Evolutionary conservation across 768 basidiomycete genomes (phyloP).

Genomic region (Tubosaeta sp.): DNA sequence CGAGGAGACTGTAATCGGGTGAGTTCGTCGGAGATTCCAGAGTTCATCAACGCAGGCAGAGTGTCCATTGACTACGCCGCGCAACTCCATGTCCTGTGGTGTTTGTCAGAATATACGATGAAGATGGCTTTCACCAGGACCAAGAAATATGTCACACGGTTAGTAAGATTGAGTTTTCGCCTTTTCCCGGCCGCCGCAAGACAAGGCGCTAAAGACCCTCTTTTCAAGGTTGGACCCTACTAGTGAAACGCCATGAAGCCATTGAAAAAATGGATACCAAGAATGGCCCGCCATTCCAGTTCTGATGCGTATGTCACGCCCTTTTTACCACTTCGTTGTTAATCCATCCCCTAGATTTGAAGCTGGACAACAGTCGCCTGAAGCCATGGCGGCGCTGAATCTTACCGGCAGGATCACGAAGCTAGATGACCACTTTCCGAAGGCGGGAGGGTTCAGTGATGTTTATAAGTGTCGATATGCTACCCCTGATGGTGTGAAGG

Average conservation of each 20-base stretch:
- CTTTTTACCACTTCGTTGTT: neutral
- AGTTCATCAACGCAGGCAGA: no score
- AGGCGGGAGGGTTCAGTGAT: conserved; percentile 7
- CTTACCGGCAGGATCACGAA: conserved; percentile 5
- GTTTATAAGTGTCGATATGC: conserved; percentile 2
- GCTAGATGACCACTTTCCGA: neutral
- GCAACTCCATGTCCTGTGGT: no score
- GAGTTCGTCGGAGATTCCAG: no score
- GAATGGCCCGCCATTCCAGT: neutral
- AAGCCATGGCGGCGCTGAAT: neutral
- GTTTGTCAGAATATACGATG: no score
- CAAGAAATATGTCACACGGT: no score
- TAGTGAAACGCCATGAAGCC: neutral
- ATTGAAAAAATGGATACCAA: neutral
- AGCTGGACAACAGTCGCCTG: neutral
- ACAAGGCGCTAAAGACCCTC: no score
- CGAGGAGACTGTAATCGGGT: no score
- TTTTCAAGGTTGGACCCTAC: no score
- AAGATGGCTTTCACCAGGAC: no score
- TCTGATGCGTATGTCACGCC: neutral
- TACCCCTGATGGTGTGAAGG: neutral
- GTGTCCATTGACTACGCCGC: no score
- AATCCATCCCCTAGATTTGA: neutral
- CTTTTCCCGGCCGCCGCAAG: no score
- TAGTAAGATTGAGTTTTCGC: no score